Evolutionary conservation across 345 rosid genomes (phyloP), one percentile per base, ranked within the genome.

Genomic region (Microcos paniculata): DNA sequence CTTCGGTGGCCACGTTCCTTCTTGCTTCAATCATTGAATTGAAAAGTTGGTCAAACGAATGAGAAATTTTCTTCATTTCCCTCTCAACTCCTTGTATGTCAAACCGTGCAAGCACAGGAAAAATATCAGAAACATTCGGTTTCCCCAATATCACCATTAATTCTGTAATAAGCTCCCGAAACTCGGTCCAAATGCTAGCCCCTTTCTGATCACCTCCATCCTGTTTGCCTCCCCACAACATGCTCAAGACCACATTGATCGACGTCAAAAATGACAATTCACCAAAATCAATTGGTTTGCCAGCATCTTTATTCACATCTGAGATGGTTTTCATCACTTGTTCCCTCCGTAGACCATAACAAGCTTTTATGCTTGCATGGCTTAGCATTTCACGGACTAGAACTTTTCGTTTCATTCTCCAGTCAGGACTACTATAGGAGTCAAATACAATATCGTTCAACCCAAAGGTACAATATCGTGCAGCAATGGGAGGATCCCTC

Each of bases 51-150:
- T 87, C 87, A 1, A 81, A 21, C 42, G 26, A 15, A 6, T 2
- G 4, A 0, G 8, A 4, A 4, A 80, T 15, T 59, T 71, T 62
- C 73, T 15, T 74, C 24, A 74, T 40, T 9, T 72, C 40, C 74
- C 61, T 82, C 69, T 70, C 71, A 8, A 83, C 24, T 43, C 90
- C 89, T 79, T 86, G 90, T 30, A 86, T 6, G 70, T 88, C 94
- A 43, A 86, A 80, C 76, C 78, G n/a, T 0, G 85, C 81, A 16
- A 88, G 73, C 30, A 70, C 52, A 0, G 90, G 86, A 52, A 86
- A 84, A 31, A 88, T 21, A 52, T 88, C 90, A 0, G 90, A 90
- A 70, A 88, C 45, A 28, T 88, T 86, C 2, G 88, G 88, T 19
- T 70, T 80, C 13, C 80, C 89, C 1, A 75, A 13, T 0, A 82